A percentile compares a stretch with the other conserved stretches of the same genome.
Conservation (phyloP, 2,329 filamentous ascomycete species). For the Apiospora sp. region DNA sequence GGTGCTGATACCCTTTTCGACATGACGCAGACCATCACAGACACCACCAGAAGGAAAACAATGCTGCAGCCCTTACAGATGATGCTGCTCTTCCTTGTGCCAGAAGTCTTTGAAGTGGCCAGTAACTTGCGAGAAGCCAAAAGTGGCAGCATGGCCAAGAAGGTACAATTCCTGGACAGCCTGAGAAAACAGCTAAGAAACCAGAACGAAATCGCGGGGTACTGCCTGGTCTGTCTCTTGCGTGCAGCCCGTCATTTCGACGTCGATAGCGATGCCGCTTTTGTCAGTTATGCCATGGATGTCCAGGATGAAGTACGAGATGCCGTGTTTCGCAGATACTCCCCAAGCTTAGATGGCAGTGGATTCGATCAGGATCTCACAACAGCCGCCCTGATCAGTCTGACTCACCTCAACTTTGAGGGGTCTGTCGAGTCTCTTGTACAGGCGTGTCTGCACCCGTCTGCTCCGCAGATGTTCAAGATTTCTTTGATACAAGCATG, state of each 20-base stretch:
- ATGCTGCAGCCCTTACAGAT: slow-evolving; percentile 70
- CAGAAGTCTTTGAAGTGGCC: slow-evolving; percentile 75
- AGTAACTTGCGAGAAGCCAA: slow-evolving; percentile 72
- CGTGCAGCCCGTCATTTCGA: slow-evolving; percentile 71
- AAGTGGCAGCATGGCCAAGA: slow-evolving; percentile 68
- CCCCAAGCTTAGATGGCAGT: slow-evolving; percentile 53
- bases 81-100: slow-evolving; percentile 67
- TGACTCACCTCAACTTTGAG: slow-evolving; percentile 68
- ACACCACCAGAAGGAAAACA: slow-evolving; percentile 62
- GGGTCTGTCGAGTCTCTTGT: slow-evolving; percentile 64
- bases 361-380: slow-evolving; percentile 70
- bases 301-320: slow-evolving; percentile 74
- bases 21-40: slow-evolving; percentile 69
- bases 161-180: slow-evolving; percentile 70
- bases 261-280: slow-evolving; percentile 67
- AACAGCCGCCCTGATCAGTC: slow-evolving; percentile 71
- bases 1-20: slow-evolving; percentile 74
- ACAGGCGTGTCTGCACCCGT: slow-evolving; percentile 63
- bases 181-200: slow-evolving; percentile 70
- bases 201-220: slow-evolving; percentile 72
- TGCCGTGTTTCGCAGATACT: slow-evolving; percentile 66
- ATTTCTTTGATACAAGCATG: slow-evolving; percentile 69
- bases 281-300: slow-evolving; percentile 73
- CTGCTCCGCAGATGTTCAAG: slow-evolving; percentile 66
- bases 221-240: slow-evolving; percentile 69